phyloP scores from a whole-genome alignment of 2,329 filamentous ascomycete genomes.

The Arthrinium phaeospermum region DNA sequence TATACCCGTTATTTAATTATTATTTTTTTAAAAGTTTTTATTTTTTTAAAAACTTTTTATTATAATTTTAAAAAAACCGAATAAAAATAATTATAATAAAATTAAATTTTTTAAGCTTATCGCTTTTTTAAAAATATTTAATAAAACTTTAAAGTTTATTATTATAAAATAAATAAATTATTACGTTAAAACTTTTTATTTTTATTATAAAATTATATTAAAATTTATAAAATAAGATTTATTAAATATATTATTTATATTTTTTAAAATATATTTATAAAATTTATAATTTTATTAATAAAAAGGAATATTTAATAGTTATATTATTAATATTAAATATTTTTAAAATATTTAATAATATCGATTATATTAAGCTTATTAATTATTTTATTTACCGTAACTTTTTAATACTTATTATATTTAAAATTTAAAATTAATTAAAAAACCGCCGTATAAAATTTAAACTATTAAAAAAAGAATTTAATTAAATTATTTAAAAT shows the following conservation, averaged over 20 bases:
- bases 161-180: too few species aligned
- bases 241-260: not conserved
- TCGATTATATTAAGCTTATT: not conserved
- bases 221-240: not conserved
- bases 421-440: not conserved
- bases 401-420: not conserved
- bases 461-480: not conserved
- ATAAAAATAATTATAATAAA: too few species aligned
- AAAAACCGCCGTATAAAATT: not conserved
- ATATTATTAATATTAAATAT: not conserved
- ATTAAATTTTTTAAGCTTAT: too few species aligned
- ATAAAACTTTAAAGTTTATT: too few species aligned
- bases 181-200: not conserved
- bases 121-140: too few species aligned
- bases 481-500: not conserved
- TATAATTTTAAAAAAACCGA: too few species aligned
- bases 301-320: not conserved
- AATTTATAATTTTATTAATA: not conserved
- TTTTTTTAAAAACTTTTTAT: too few species aligned
- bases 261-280: not conserved
- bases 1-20: too few species aligned
- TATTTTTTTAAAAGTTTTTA: too few species aligned
- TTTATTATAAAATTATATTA: not conserved
- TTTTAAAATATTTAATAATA: not conserved
- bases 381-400: not conserved